Evolutionary conservation across 2,329 filamentous ascomycete genomes (phyloP).

Genomic region (Spiromastix sp.): DNA sequence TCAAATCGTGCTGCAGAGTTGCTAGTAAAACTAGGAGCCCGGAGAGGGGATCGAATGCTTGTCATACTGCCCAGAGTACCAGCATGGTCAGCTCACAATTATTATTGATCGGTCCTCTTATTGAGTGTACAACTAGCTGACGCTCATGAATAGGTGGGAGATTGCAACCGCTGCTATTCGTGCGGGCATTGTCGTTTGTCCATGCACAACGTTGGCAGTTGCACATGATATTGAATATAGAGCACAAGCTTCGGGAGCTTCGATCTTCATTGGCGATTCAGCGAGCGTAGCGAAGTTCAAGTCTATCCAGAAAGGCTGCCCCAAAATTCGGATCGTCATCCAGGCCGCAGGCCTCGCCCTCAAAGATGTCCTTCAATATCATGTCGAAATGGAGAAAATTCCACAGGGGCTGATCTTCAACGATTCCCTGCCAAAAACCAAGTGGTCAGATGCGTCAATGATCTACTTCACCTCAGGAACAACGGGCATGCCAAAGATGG

Average conservation of each 20-base stretch:
- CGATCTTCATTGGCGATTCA: conserved; percentile 28
- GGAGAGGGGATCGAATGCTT: conserved; percentile 25
- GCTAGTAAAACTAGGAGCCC: conserved; percentile 21
- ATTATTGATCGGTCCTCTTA: conserved; percentile 1
- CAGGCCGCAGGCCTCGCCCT: conserved; percentile 17
- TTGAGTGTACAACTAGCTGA: neutral
- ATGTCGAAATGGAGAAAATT: conserved; percentile 16
- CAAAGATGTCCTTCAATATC: conserved; percentile 18
- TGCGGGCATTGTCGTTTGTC: conserved; percentile 27
- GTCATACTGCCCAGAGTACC: conserved; percentile 28
- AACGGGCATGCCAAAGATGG: conserved; percentile 33
- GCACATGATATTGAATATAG: conserved; percentile 32
- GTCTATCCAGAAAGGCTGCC: conserved; percentile 20
- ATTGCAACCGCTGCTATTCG: conserved; percentile 28
- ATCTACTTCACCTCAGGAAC: conserved; percentile 34
- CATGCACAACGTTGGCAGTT: conserved; percentile 28
- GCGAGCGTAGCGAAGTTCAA: conserved; percentile 25
- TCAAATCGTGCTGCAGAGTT: conserved; percentile 27
- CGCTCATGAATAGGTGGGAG: conserved; percentile 25
- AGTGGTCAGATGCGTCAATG: conserved; percentile 21
- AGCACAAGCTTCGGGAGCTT: conserved; percentile 22
- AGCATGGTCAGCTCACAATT: conserved; percentile 16
- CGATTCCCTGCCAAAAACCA: conserved; percentile 13
- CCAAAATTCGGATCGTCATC: conserved; percentile 23
- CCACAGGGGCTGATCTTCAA: conserved; percentile 14